A percentile compares a stretch with the other conserved stretches of the same genome.
Evolutionary conservation across 306 rosid genomes (phyloP).

Genomic region (Cyclanthera cordifolia): DNA sequence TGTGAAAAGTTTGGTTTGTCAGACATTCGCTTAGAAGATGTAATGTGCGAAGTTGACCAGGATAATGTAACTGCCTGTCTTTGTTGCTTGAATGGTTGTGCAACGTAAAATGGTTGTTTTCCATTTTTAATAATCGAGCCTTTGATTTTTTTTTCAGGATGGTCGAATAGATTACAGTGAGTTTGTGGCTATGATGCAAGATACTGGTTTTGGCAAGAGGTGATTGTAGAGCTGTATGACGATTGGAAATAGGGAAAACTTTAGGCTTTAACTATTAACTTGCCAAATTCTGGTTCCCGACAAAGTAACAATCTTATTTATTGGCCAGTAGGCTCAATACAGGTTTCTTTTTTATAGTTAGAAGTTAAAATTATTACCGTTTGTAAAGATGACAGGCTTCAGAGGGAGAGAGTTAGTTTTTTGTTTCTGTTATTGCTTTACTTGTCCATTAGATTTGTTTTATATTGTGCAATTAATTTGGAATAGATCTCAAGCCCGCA

Average conservation of each 20-base stretch:
- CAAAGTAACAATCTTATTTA: slow-evolving; percentile 8
- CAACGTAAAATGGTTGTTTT: background rate
- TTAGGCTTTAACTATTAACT: slow-evolving; percentile 22
- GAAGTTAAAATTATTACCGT: slow-evolving; percentile 26
- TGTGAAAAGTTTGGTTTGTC: slow-evolving; percentile 66
- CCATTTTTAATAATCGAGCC: background rate
- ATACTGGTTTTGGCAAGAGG: slow-evolving; percentile 44
- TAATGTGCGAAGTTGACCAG: slow-evolving; percentile 66
- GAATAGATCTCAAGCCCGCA: slow-evolving; percentile 18
- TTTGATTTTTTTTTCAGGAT: slow-evolving; percentile 50
- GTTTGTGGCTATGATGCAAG: slow-evolving; percentile 96
- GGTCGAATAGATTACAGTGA: slow-evolving; percentile 92
- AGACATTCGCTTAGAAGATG: slow-evolving; percentile 58
- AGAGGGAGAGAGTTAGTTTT: slow-evolving; percentile 26
- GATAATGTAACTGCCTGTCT: slow-evolving; percentile 46
- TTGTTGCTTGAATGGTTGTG: background rate
- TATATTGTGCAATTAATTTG: slow-evolving; percentile 20
- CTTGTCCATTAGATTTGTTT: slow-evolving; percentile 24
- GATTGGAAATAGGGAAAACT: slow-evolving; percentile 20
- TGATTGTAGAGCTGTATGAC: slow-evolving; percentile 27
- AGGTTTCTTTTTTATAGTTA: slow-evolving; percentile 23
- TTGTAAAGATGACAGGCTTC: slow-evolving; percentile 28
- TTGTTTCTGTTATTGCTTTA: slow-evolving; percentile 18
- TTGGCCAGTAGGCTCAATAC: slow-evolving; percentile 14
- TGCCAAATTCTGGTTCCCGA: slow-evolving; percentile 17